Base-by-base conservation (phyloP, 768 basidiomycete species). In the Clitopilus passeckerianus region DNA sequence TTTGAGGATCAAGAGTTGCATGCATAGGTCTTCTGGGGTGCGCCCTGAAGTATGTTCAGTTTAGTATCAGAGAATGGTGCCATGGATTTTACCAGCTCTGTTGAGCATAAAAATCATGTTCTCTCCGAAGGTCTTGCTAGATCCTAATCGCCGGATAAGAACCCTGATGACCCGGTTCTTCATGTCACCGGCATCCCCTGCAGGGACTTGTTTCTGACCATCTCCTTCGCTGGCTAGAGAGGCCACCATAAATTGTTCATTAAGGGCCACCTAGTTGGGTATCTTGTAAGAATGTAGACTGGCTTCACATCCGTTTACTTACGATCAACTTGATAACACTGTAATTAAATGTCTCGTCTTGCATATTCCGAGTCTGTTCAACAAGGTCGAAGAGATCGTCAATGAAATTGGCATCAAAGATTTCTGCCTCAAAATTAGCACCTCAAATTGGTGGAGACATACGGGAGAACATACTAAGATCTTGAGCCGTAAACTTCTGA, bases 31-130 rank as follows among this genome's bases (percentile, higher is more conserved):
- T 67, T 99, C 97, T 6, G 91, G 79, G 0, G 90, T 90, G 43
- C 87, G 85, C 67, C 89, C 94, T 95, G 62, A 59, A 34, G 50
- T 33, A 55, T 8, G n/a, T 23, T n/a, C 16, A 9, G 16, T 5
- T 6, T 16, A 57, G n/a, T 1, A 35, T 16, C 34, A 35, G 24
- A 53, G 4, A 23, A 57, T 12, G 46, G 44, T 24, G 9, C 6
- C 20, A 18, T 3, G 2, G n/a, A 12, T 80, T 91, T 66, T 68
- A 95, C 95, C 83, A 50, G 95, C 91, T 60, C 97, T 87, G 67
- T 99, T 98, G 50, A 99, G 77, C 91, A 99, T 99, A 72, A 98
- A 99, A 59, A 99, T 98, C 81, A 99, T 85, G 70, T 98, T 99
- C 75, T 95, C 95, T 3, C 95, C 95, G 67, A 99, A 97, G 0